Conservation (phyloP, 2,329 filamentous ascomycete species). For the Colletotrichum incanum region DNA sequence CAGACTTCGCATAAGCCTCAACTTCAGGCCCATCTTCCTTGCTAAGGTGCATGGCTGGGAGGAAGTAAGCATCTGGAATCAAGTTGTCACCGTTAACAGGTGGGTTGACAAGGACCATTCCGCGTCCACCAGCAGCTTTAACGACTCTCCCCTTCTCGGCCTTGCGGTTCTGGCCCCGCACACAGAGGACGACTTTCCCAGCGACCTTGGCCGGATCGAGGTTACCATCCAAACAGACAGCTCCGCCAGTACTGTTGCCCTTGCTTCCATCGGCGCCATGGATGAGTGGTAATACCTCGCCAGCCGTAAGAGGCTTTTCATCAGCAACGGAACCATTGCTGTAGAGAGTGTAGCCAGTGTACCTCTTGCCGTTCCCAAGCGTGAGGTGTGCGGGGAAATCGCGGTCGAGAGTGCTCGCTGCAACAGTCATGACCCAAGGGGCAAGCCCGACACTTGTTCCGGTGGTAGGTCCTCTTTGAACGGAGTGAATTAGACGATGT, state of each 20-base stretch:
- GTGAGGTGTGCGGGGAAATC: constrained; percentile 25
- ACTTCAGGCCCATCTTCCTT: constrained; percentile 14
- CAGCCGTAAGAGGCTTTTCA: constrained; percentile 11
- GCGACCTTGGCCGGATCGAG: constrained; percentile 26
- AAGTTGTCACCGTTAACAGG: constrained; percentile 12
- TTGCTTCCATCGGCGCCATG: neutral
- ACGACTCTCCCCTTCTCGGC: constrained; percentile 16
- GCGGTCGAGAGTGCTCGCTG: constrained; percentile 35
- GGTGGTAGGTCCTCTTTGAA: neutral
- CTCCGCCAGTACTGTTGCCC: constrained; percentile 5
- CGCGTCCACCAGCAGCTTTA: constrained; percentile 23
- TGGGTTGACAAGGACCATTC: constrained; percentile 27
- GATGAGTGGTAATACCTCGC: constrained; percentile 19
- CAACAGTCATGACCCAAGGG: constrained; percentile 32
- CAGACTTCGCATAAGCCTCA: constrained; percentile 18
- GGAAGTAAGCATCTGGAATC: constrained; percentile 20
- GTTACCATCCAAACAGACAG: constrained; percentile 3
- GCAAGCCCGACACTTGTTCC: constrained; percentile 5
- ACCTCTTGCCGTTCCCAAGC: constrained; percentile 32
- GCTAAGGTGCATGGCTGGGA: constrained; percentile 27
- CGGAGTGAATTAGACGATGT: neutral
- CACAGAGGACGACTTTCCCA: constrained; percentile 20
- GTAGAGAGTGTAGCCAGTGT: constrained; percentile 28
- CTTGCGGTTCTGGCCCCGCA: constrained; percentile 15
- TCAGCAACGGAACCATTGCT: constrained; percentile 14